Evolutionary conservation across 768 basidiomycete genomes (phyloP).

Genomic region (Gymnopilus dilepis): DNA sequence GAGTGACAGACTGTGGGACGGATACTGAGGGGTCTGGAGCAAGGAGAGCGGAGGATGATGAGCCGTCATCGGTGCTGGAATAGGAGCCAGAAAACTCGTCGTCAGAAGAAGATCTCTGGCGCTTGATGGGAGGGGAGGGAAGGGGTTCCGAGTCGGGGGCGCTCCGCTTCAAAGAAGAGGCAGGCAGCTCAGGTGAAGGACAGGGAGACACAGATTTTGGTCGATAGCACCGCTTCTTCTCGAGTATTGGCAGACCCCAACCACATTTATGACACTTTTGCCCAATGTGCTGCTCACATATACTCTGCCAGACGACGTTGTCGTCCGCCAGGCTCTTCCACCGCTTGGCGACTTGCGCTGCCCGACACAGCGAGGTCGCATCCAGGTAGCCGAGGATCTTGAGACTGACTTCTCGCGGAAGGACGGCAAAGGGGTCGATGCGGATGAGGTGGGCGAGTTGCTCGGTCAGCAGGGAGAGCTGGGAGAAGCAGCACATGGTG

Average conservation of each 20-base stretch:
- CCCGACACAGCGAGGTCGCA: constrained; percentile 90
- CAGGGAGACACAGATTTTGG: constrained; percentile 44
- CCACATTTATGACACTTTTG: constrained; percentile 97
- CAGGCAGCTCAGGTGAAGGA: constrained; percentile 28
- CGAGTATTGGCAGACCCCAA: constrained; percentile 93
- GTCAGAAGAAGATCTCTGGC: constrained; percentile 44
- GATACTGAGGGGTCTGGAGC: constrained; percentile 35
- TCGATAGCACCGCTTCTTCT: constrained; percentile 63
- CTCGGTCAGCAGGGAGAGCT: constrained; percentile 94
- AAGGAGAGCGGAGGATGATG: constrained; percentile 33
- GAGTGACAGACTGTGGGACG: constrained; percentile 53
- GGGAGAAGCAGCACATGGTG: constrained; percentile 99
- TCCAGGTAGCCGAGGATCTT: constrained; percentile 90
- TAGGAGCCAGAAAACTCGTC: constrained; percentile 5
- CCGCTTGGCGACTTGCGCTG: constrained; percentile 84
- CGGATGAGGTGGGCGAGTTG: constrained; percentile 92
- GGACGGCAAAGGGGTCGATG: constrained; percentile 89
- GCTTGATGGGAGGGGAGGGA: constrained; percentile 51
- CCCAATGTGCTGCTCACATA: constrained; percentile 98
- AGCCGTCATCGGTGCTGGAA: constrained; percentile 17
- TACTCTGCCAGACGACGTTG: constrained; percentile 92
- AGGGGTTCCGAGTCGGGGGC: constrained; percentile 33
- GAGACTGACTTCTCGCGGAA: constrained; percentile 90
- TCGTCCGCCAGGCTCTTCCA: constrained; percentile 95
- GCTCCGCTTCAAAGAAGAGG: constrained; percentile 34